These are phyloP conservation scores for Cercospora sp. DNA, from an alignment of 2,329 filamentous ascomycete genomes.

Conservation along the genomic window DNA sequence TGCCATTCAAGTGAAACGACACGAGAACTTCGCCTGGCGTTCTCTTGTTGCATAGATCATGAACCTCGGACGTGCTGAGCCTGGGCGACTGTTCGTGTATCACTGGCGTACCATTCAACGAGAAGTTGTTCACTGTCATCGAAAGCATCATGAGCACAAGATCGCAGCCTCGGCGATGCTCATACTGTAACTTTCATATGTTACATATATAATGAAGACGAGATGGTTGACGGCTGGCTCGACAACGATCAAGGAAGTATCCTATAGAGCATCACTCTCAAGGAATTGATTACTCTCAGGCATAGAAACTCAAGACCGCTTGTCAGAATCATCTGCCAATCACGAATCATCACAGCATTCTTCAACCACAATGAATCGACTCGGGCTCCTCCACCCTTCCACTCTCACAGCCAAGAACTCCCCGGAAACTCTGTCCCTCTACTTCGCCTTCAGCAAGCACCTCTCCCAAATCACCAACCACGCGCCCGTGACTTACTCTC, in stretches of 20 bases:
- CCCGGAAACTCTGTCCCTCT: constrained; percentile 19
- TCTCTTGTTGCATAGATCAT: background rate
- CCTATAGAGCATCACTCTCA: background rate
- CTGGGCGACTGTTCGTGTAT: background rate
- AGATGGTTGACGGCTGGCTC: background rate
- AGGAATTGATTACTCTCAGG: background rate
- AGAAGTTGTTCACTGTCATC: background rate
- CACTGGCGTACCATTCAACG: background rate
- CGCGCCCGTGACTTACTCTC: constrained; percentile 15
- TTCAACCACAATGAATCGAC: constrained; percentile 16
- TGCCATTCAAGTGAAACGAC: background rate
- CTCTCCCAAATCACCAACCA: background rate
- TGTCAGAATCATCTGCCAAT: background rate
- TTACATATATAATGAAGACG: background rate
- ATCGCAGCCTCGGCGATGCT: background rate
- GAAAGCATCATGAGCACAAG: background rate
- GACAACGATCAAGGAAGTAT: background rate
- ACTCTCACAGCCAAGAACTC: constrained; percentile 23
- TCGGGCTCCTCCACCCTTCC: constrained; percentile 22
- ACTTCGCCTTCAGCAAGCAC: constrained; percentile 14
- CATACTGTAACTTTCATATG: background rate
- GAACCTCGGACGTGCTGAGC: background rate
- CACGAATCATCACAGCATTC: background rate
- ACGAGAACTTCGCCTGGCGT: background rate
- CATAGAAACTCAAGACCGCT: too few species aligned